Evolutionary conservation across 306 rosid genomes (phyloP).

Genomic region (Corylus americana): DNA sequence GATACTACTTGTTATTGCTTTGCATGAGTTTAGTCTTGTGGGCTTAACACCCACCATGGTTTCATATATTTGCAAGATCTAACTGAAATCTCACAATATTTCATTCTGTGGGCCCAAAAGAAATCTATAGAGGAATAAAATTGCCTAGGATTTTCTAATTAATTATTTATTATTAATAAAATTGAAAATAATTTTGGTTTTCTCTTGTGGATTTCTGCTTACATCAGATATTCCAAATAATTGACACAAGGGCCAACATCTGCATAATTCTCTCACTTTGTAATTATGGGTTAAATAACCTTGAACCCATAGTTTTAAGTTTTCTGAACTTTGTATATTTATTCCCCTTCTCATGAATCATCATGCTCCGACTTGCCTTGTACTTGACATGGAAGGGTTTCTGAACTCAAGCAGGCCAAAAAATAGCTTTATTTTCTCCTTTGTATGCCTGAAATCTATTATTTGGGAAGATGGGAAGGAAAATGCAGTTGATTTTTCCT

Average conservation of each 20-base stretch:
- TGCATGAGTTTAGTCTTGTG: not conserved
- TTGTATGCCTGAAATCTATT: not conserved
- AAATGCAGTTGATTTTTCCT: not conserved
- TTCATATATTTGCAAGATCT: not conserved
- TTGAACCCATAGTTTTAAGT: not conserved
- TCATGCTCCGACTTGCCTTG: constrained; percentile 1
- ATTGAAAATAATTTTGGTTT: not conserved
- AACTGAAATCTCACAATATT: not conserved
- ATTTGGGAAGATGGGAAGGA: constrained; percentile 2
- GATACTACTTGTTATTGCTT: constrained; percentile 9
- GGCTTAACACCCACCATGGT: not conserved
- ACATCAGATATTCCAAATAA: not conserved
- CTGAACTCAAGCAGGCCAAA: constrained; percentile 5
- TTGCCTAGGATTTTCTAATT: not conserved
- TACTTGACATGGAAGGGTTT: constrained; percentile 2
- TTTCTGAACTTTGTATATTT: not conserved
- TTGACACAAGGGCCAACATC: not conserved
- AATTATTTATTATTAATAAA: not conserved
- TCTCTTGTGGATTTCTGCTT: not conserved
- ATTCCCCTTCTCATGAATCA: not conserved
- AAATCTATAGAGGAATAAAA: not conserved
- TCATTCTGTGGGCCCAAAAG: not conserved
- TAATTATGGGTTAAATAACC: not conserved
- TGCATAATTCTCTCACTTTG: not conserved
- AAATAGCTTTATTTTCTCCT: not conserved